Evolutionary conservation across 208 protist genomes (phyloP), one percentile per base, ranked within the genome.

Genomic region (Trypanosoma caninum): DNA sequence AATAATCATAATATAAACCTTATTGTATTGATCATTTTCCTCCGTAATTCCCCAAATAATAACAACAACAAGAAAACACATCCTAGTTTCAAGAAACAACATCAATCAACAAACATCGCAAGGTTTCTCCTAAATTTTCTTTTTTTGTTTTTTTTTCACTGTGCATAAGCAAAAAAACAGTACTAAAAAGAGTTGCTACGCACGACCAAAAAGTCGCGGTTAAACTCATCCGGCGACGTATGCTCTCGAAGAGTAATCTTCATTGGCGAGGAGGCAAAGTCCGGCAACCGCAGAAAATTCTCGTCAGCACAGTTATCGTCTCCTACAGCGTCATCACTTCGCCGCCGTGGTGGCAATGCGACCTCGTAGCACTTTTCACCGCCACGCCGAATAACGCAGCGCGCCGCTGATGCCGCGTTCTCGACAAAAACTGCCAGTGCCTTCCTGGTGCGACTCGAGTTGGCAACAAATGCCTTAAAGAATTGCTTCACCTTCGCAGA

Each of bases 341-440:
- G 38, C 2, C 56, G 65, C 31, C 30, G 22, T 16, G 65, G 51
- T 31, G 65, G 65, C 28, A 72, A 33, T 41, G n/a, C 13, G 13
- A 72, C 20, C n/a, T 45, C 58, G 23, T 27, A 20, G 25, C 41
- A 47, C 18, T 20, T 14, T 14, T 48, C 51, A 35, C 31, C 16
- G 23, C 16, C 22, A 16, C 8, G 37, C 10, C 30, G 7, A 63
- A 78, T 33, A 47, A 18, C 40, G 25, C 69, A 46, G 28, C 50
- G 48, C 53, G 16, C 54, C 7, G 44, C 57, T 5, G 57, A 73
- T 30, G 68, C 65, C 10, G 53, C 44, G 51, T 33, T 81, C 66
- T 83, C 62, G 20, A 89, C 63, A 42, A 80, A 66, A 20, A 85
- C 30, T 14, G 61, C 74, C 35, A 89, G 38, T 31, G 72, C 82